Evolutionary conservation across 306 rosid species (phyloP).

Genomic region (Macrotyloma uniflorum): DNA sequence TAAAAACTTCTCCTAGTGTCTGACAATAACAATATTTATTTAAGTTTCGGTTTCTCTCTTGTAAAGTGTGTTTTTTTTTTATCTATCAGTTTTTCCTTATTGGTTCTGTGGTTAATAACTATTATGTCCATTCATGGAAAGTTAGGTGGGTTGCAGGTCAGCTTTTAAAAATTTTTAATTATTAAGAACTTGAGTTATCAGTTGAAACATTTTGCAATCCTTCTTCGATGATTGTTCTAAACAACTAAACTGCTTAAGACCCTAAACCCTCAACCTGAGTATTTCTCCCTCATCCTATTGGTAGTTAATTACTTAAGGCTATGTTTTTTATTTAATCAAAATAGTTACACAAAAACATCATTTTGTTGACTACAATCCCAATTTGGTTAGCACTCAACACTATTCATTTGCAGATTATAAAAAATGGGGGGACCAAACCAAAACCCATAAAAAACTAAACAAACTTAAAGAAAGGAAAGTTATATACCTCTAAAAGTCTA

Average conservation of each 20-base stretch:
- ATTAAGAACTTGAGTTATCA: not conserved
- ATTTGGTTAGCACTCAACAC: too few species aligned
- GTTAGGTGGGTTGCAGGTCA: not conserved
- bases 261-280: not conserved
- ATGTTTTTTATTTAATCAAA: too few species aligned
- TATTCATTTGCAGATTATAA: too few species aligned
- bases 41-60: constrained; percentile 1
- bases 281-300: not conserved
- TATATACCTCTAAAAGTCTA: too few species aligned
- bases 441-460: too few species aligned
- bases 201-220: not conserved
- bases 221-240: not conserved
- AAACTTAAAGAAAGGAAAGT: too few species aligned
- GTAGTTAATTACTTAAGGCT: too few species aligned
- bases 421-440: too few species aligned
- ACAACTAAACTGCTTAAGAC: not conserved
- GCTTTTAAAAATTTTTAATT: constrained; percentile 1
- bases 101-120: not conserved
- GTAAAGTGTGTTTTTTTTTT: not conserved
- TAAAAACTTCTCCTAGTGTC: constrained; percentile 1
- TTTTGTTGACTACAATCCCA: too few species aligned
- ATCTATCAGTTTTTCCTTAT: not conserved
- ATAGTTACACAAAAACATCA: too few species aligned
- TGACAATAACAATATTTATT: not conserved
- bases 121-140: not conserved